A percentile compares a stretch with the other conserved stretches of the same genome.
These are phyloP conservation scores for Strigomonas culicis DNA, from an alignment of 208 protist species.

Conservation along the genomic window DNA sequence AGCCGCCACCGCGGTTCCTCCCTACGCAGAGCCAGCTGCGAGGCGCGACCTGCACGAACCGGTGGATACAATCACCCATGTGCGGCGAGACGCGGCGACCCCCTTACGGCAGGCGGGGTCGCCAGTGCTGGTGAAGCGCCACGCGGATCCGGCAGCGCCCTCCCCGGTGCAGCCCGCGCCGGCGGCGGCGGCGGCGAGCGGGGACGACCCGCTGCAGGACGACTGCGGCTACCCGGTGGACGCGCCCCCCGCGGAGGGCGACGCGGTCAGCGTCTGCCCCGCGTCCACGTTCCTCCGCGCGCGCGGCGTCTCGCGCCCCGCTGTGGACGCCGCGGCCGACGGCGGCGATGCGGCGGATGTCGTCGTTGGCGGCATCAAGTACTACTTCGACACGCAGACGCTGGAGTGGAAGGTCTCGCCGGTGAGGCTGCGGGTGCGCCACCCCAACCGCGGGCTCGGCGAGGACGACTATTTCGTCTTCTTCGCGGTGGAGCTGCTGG, in stretches of 20 bases:
- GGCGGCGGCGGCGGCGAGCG: background rate
- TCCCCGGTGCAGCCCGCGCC: background rate
- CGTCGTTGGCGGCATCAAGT: constrained; percentile 21
- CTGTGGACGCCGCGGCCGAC: background rate
- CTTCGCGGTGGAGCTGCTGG: constrained; percentile 40
- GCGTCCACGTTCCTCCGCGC: background rate
- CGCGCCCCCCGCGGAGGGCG: background rate
- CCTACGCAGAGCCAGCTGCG: background rate
- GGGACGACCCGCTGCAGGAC: background rate
- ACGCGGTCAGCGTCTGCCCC: background rate
- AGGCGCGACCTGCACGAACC: background rate
- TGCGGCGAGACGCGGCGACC: background rate
- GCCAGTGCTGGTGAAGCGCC: background rate
- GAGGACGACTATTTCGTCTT: constrained; percentile 52
- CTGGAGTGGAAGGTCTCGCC: constrained; percentile 28
- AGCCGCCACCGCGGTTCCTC: too few relatives aligned
- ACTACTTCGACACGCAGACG: constrained; percentile 22
- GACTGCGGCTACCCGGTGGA: background rate
- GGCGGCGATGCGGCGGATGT: constrained; percentile 19
- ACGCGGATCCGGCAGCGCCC: background rate
- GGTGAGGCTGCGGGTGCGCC: constrained; percentile 35
- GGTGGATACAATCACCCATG: background rate
- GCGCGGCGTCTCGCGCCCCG: background rate
- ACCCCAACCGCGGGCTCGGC: constrained; percentile 36
- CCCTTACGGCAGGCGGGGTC: background rate